Evolutionary conservation across 179 eudicot genomes (phyloP), one percentile per base, ranked within the genome.

Genomic region (Beta macrorhiza): DNA sequence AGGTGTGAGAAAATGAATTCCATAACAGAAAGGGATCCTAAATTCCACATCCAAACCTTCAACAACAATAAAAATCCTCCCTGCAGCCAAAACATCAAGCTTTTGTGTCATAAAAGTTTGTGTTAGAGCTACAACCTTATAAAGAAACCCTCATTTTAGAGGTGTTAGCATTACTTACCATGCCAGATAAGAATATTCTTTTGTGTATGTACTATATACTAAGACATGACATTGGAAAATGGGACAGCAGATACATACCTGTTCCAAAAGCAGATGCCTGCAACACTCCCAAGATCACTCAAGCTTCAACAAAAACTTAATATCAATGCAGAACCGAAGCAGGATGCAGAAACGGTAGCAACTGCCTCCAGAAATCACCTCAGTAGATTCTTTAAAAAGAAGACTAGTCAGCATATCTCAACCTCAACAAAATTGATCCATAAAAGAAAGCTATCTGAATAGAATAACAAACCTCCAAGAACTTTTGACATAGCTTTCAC

Each of bases 271-370:
- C 90, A 87, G 85, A 89, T 82, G 92, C 97, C 93, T 81, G 93
- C 93, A 87, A 90, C 84, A 89, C 83, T 89, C 78, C 90, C 91
- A 89, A 87, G 86, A 86, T 88, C 92, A 88, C 87, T 81, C 88
- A 88, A 84, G 88, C 85, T 85, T 89, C 92, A 90, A 84, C 65
- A 89, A 89, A 84, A 91, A 92, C 88, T 71, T 86, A 85, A 85
- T 75, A 88, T 89, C 90, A 87, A 83, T 84, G 91, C 86, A 87
- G 85, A 86, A 86, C 91, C 86, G 82, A 82, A 78, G 85, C 81
- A 85, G 76, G 87, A 78, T 86, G 92, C 81, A 85, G 91, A 90
- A 84, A 83, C 82, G 85, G 84, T 82, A 83, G 87, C 89, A 89
- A 80, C 90, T 73, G 86, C 88, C 85, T 82, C 88, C 80, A 75